phyloP scores from a whole-genome alignment of 495 filamentous ascomycete genomes.

The Penicillium roqueforti region DNA sequence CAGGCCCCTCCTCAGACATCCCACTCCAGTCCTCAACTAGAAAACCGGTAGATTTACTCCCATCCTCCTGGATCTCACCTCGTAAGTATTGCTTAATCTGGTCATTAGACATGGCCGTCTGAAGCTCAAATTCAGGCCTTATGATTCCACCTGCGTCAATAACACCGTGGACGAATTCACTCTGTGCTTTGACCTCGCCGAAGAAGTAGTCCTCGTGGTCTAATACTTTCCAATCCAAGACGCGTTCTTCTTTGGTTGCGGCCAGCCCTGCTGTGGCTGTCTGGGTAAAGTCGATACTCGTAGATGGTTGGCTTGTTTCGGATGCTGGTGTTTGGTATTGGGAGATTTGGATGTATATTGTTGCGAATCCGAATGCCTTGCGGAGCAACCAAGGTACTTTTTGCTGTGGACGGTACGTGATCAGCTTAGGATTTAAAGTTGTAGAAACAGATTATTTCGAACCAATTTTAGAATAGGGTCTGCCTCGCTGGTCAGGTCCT shows the following conservation, averaged over 20 bases:
- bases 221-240: neutral
- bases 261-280: neutral
- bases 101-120: neutral
- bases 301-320: neutral
- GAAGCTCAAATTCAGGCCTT: neutral
- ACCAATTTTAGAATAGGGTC: neutral
- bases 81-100: neutral
- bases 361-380: neutral
- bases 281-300: neutral
- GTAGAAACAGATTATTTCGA: neutral
- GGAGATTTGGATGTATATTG: neutral
- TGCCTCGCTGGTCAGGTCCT: neutral
- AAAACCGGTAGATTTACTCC: neutral
- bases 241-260: neutral
- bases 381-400: neutral
- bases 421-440: neutral
- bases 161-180: neutral
- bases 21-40: neutral
- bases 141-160: neutral
- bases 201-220: slow-evolving; percentile 4
- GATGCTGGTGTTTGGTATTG: neutral
- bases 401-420: neutral
- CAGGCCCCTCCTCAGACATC: neutral
- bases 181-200: neutral
- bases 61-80: neutral